Percentiles rank a stretch among this genome's conserved stretches.
These are phyloP conservation scores for Ulvella scutata DNA, from an alignment of 139 green algal species.

Conservation along the genomic window DNA sequence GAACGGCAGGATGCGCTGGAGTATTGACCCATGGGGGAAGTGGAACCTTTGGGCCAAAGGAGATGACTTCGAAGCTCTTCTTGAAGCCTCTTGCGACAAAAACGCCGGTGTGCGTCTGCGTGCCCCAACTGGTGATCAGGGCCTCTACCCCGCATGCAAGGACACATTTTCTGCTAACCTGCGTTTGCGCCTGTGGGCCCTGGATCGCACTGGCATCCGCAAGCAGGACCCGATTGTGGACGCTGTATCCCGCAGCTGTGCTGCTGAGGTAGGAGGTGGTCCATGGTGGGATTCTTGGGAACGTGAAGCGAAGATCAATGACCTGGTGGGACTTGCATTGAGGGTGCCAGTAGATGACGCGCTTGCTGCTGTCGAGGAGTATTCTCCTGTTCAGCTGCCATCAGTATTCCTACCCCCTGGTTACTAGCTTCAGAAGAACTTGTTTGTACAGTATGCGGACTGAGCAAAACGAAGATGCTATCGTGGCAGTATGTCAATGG, in stretches of 20 bases:
- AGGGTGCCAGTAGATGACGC: neutral
- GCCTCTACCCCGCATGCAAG: constrained; percentile 63
- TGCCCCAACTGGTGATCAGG: constrained; percentile 63
- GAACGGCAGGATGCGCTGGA: constrained; percentile 18
- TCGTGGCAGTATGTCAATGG: too few species aligned
- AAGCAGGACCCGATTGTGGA: constrained; percentile 38
- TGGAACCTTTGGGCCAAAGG: constrained; percentile 40
- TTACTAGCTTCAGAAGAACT: neutral
- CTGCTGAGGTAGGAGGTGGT: constrained; percentile 81
- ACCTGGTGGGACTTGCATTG: constrained; percentile 20
- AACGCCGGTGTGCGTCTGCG: constrained; percentile 36
- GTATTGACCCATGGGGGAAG: constrained; percentile 79
- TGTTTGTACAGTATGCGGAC: too few species aligned
- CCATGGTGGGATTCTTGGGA: constrained; percentile 77
- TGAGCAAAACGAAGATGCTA: too few species aligned
- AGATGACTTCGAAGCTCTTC: constrained; percentile 50
- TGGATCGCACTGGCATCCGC: constrained; percentile 4
- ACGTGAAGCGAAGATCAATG: constrained; percentile 54
- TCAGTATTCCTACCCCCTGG: neutral
- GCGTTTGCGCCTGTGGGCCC: constrained; percentile 49
- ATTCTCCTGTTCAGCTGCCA: neutral
- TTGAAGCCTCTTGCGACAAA: constrained; percentile 42
- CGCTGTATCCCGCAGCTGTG: constrained; percentile 32
- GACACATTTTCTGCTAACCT: constrained; percentile 62
- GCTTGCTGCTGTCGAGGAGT: neutral